Base-by-base conservation (phyloP, 805 yeast genomes). In the Wickerhamiella cacticola region DNA sequence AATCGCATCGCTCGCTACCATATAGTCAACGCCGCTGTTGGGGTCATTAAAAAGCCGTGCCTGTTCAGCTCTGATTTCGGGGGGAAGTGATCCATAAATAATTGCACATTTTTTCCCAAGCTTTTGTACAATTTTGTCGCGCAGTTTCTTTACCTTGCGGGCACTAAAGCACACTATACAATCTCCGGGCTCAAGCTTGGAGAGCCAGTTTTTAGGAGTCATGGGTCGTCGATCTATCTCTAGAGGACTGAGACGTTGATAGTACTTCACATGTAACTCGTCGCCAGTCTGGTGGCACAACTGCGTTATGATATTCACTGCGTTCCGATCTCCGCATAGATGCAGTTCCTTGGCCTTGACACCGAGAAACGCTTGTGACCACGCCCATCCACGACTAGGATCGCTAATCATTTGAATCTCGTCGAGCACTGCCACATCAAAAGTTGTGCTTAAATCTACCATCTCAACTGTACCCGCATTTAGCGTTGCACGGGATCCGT, bases 341-440 rank as follows among this genome's bases (percentile, higher is more conserved):
- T 92, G 97, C 1, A 92, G 68, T 53, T 86, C 95, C 48, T 77
- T 77, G 3, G 96, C 94, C 50, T 75, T 74, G 0, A 79, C 92
- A 3, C 97, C 97, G 28, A 92, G 66, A 1, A 92, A 67, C 0
- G 95, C 96, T 55, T 78, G 78, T 0, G 96, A 82, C 97, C 98
- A 92, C 0, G 96, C 94, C 67, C 83, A 78, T 0, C 99, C 99
- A 53, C 99, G 66, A 15, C 66, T 67, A 6, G 68, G 67, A 59
- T 88, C 95, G 1, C 76, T 78, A 55, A 92, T 78, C 97, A 92
- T 87, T 63, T 92, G 98, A 54, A 92, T 89, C 62, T 92, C 98
- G 67, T 92, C 98, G 23, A 92, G 74, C 18, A 92, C 88, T 46
- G 92, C 88, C 19, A 87, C 81, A 55, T 92, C 98, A 71, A 80